Base-by-base conservation (phyloP, 306 rosid species). In the Lathyrus aphaca region DNA sequence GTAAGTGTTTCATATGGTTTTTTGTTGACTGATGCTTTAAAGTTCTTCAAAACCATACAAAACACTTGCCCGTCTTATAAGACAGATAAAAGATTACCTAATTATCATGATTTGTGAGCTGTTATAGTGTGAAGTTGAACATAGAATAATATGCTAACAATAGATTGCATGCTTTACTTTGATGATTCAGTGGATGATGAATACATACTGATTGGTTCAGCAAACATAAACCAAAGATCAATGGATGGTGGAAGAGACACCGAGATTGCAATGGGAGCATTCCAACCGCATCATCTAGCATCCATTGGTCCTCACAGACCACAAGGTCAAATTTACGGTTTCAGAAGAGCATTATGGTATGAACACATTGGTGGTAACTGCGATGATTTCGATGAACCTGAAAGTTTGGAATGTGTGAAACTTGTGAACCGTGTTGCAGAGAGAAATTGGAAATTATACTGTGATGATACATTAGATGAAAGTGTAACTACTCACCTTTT, bases 231-330 rank as follows among this genome's bases (percentile, higher is more conserved):
- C 79, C 85, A 88, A 21, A 86, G 96, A 59, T 93, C 91, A 30
- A 90, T 93, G 96, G 96, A 88, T 17, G 97, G 97, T 1, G 85
- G 84, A 76, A 85, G 98, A 64, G 98, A 90, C 96, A 81, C 86
- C 0, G 93, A 92, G 89, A 90, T 92, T 9, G 91, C 96, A 38
- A 93, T 88, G 92, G 97, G 98, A 3, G 98, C 84, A 62, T 88
- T 73, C 72, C 98, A 90, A 66, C 92, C 90, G 1, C 66, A 71
- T 21, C 80, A 90, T 66, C 60, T 88, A 49, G 50, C 87, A 37
- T 66, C 15, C 35, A 1, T 11, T 2, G 76, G 49, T 0, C 15
- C 37, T 35, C 4, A 35, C 16, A 76, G 69, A 32, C 73, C 91
- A 0, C 73, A 30, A 27, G 97, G 92, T 8, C 74, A 86, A 10